Percentiles rank a stretch among this genome's conserved stretches.
These are phyloP conservation scores for Populus pruinosa DNA, from an alignment of 345 rosid genomes.

Conservation along the genomic window DNA sequence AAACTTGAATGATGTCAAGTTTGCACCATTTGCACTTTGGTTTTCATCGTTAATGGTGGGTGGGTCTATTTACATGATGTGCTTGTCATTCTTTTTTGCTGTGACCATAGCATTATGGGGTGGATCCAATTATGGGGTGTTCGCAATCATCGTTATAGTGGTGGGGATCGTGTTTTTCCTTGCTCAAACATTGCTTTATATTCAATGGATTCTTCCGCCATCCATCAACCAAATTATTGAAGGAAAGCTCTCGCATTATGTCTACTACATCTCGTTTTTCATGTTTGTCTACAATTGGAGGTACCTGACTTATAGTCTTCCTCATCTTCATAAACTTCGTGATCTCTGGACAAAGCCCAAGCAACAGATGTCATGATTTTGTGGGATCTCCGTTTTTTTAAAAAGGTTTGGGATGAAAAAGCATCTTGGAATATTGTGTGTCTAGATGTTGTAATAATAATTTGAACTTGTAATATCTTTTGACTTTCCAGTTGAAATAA, in stretches of 20 bases:
- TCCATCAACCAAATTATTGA: background rate
- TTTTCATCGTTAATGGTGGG: background rate
- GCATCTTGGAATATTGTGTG: too few relatives aligned
- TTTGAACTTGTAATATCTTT: background rate
- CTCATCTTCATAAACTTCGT: background rate
- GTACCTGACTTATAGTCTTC: background rate
- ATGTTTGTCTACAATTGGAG: background rate
- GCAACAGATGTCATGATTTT: background rate
- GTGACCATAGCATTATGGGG: background rate
- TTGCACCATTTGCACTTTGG: background rate
- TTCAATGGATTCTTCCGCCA: background rate
- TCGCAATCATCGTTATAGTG: background rate
- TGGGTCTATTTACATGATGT: background rate
- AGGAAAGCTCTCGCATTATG: background rate
- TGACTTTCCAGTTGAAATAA: too few relatives aligned
- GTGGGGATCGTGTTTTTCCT: background rate
- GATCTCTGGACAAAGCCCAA: background rate
- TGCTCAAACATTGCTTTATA: too few relatives aligned
- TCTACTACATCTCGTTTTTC: background rate
- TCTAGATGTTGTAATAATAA: background rate
- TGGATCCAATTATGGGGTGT: background rate
- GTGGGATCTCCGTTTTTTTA: background rate
- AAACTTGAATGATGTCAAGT: background rate
- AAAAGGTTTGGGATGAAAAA: background rate
- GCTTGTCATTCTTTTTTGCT: background rate